phyloP scores from a whole-genome alignment of 148 eudicot genomes.

The Bassia scoparia region DNA sequence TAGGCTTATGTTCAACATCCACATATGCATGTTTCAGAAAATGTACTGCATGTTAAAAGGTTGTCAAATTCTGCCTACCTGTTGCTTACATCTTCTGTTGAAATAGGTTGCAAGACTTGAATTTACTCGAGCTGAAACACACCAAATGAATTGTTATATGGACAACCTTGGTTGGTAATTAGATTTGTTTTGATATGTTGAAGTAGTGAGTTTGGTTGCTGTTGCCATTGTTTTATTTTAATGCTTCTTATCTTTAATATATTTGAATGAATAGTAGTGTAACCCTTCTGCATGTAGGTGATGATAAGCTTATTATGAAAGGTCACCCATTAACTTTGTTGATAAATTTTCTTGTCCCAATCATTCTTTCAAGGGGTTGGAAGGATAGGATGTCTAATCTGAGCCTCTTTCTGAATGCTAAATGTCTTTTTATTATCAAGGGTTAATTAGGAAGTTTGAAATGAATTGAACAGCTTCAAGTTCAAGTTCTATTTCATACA shows the following conservation, averaged over 20 bases:
- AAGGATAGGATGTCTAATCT: constrained; percentile 49
- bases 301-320: constrained; percentile 58
- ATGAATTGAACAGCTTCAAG: neutral
- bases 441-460: neutral
- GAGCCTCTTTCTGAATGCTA: neutral
- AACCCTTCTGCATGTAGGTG: constrained; percentile 44
- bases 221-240: constrained; percentile 1
- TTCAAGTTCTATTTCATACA: neutral
- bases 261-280: neutral
- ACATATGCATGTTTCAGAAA: too few species aligned
- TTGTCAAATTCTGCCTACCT: neutral
- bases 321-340: constrained; percentile 81
- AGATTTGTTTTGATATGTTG: neutral
- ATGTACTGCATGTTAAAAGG: neutral
- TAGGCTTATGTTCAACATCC: too few species aligned
- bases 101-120: constrained; percentile 70
- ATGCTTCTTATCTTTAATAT: neutral
- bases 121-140: constrained; percentile 66
- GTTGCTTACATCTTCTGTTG: constrained; percentile 7
- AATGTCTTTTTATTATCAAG: too few species aligned
- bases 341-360: constrained; percentile 84
- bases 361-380: constrained; percentile 83
- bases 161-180: constrained; percentile 78
- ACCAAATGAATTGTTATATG: constrained; percentile 78
- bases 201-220: neutral